Evolutionary conservation across 495 filamentous ascomycete species (phyloP), one percentile per base, ranked within the genome.

Genomic region (Annulohypoxylon moriforme): DNA sequence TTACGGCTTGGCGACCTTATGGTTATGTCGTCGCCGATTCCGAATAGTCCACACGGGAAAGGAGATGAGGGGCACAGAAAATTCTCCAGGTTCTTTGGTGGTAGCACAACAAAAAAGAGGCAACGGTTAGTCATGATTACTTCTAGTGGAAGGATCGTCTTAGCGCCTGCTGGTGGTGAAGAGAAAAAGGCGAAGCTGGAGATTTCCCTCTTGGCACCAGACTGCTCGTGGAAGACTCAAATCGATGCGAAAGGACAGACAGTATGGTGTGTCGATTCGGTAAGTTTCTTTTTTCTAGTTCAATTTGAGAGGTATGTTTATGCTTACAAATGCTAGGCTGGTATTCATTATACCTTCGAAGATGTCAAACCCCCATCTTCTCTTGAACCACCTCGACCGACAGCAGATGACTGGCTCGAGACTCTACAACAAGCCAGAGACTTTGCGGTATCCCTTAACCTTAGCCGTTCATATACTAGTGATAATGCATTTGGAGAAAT

Each of bases 111-210:
- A n/a, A 98, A 98, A 80, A 97, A 97, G 79, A 85, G 94, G 49
- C 94, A 97, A 77, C 86, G 96, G 36, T 81, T 98, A 58, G 96
- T 98, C 10, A 97, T 99, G 92, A 88, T 99, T 65, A 99, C 96
- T 4, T 96, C 93, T 1, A 91, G 90, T 69, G 96, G 89, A 18
- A 89, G 95, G 38, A 90, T 98, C 50, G 90, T 99, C 58, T 82
- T 99, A 74, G 93, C 92, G 8, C 93, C 95, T n/a, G 88, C 96
- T 25, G 94, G 94, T 1, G 95, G 96, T 0, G 96, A 97, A 68
- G 94, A 98, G 75, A 99, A 99, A 82, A 94, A 94, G 77, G 86
- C 93, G 34, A 99, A 99, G 78, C 83, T 91, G 67, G 96, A 98
- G 72, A 90, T 98, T 44, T 92, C 92, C 33, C 83, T 98, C 31